Base-by-base conservation (phyloP, 2,329 filamentous ascomycete species). In the Diaporthe citri region DNA sequence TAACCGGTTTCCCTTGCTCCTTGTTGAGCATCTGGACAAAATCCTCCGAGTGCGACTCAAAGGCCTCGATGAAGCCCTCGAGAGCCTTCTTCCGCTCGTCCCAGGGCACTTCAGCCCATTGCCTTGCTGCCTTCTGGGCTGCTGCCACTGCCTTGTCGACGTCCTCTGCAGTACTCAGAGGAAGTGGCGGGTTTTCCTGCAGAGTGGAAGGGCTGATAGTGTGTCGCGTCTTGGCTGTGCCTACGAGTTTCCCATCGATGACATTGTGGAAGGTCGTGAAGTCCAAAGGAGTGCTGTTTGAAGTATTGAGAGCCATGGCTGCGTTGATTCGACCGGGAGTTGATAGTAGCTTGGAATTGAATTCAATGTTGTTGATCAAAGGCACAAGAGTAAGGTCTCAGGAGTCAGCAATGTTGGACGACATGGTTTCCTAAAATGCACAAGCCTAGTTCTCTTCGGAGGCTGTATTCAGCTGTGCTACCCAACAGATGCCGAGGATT, bases 1-100 rank as follows among this genome's bases (percentile, higher is more conserved):
- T 71, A 12, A 52, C 51, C 28, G 48, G 51, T n/a, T 57, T 43
- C 34, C 59, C 59, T 43, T 62, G 59, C 59, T 62, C 59, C n/a
- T 62, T 28, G 59, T 62, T 62, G 36, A 62, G 22, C 67, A 71
- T 43, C 51, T 71, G 25, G 20, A 31, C 67, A 17, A 71, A 69
- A 12, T 46, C 52, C 55, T 39, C 48, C 51, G 28, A 3, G 5
- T 71, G 51, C 17, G 48, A 31, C 39, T 43, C 28, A 13, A 56
- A 25, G 22, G 51, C 46, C 48, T 71, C 67, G 51, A 31, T 56
- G 55, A 52, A 56, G 39, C 22, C 34, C 28, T 56, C 48, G 7
- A 71, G 17, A 31, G 39, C 48, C 67, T 57, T 52, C 36, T 71
- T 36, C 12, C 67, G 51, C 46, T 59, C 46, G 7, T 71, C 51